Evolutionary conservation across 2,329 filamentous ascomycete species (phyloP).

Genomic region (Elsinoe ampelina): DNA sequence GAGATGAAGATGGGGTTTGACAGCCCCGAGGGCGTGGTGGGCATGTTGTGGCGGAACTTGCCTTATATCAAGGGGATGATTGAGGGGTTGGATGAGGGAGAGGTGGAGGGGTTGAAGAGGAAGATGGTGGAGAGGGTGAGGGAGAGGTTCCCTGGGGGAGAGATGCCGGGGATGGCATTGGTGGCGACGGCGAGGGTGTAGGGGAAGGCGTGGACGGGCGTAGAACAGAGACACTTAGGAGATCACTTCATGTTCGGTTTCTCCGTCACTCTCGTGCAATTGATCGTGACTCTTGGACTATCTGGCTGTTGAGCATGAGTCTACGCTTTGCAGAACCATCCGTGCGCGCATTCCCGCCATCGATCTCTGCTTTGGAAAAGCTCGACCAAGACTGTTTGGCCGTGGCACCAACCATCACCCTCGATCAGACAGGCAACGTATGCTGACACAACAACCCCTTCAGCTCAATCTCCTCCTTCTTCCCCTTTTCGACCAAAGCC

Average conservation of each 20-base stretch:
- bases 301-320: too few relatives aligned
- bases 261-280: too few relatives aligned
- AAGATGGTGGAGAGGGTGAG: slow-evolving; percentile 7
- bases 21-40: background rate
- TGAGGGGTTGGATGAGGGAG: slow-evolving; percentile 2
- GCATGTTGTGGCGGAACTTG: background rate
- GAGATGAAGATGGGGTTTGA: slow-evolving; percentile 8
- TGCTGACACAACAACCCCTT: background rate
- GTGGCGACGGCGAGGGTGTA: background rate
- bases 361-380: too few relatives aligned
- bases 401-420: too few relatives aligned
- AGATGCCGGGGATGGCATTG: background rate
- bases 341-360: too few relatives aligned
- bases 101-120: background rate
- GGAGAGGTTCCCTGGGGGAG: slow-evolving; percentile 1
- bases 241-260: too few relatives aligned
- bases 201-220: too few relatives aligned
- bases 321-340: too few relatives aligned
- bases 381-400: too few relatives aligned
- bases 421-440: background rate
- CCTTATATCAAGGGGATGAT: background rate
- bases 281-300: too few relatives aligned
- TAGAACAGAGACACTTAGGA: too few relatives aligned
- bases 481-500: background rate
- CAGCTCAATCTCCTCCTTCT: background rate